phyloP scores from a whole-genome alignment of 2,329 filamentous ascomycete genomes.

The Scytalidium lignicola region DNA sequence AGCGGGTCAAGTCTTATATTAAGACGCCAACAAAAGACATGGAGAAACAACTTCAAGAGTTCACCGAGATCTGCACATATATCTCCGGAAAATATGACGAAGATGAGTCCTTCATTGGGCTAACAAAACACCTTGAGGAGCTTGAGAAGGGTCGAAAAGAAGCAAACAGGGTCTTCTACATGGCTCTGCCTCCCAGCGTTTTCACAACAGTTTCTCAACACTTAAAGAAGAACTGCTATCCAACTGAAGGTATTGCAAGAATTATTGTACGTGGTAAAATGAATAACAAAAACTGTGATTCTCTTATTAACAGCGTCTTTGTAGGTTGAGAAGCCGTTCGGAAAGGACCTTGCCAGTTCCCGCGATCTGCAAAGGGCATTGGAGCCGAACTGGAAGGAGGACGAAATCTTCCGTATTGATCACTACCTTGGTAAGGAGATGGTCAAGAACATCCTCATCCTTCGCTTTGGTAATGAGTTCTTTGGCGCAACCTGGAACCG shows the following conservation, averaged over 20 bases:
- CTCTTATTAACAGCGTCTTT: conserved; percentile 5
- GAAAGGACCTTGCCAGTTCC: conserved; percentile 92
- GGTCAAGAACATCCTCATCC: conserved; percentile 99
- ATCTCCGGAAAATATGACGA: conserved; percentile 97
- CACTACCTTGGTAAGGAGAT: conserved; percentile 99
- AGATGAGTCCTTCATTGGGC: conserved; percentile 84
- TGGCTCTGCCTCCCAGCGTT: conserved; percentile 95
- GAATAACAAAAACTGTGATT: conserved; percentile 13
- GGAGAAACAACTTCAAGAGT: conserved; percentile 90
- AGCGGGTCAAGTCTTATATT: conserved; percentile 94
- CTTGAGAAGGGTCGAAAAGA: conserved; percentile 78
- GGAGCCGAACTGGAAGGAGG: conserved; percentile 96
- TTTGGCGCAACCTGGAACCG: conserved; percentile 98
- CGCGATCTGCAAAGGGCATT: conserved; percentile 91
- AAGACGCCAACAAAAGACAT: conserved; percentile 98
- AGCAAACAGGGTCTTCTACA: conserved; percentile 95
- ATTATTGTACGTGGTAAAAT: conserved; percentile 76
- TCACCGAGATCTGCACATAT: conserved; percentile 84
- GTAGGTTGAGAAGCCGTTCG: conserved; percentile 98
- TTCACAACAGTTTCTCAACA: conserved; percentile 98
- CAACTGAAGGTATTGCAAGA: conserved; percentile 80
- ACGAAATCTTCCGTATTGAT: conserved; percentile 98
- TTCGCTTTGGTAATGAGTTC: conserved; percentile 98
- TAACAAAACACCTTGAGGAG: conserved; percentile 80
- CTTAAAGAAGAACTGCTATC: conserved; percentile 96